Conservation (phyloP, 2,329 filamentous ascomycete genomes). For the Talaromyces sp. region DNA sequence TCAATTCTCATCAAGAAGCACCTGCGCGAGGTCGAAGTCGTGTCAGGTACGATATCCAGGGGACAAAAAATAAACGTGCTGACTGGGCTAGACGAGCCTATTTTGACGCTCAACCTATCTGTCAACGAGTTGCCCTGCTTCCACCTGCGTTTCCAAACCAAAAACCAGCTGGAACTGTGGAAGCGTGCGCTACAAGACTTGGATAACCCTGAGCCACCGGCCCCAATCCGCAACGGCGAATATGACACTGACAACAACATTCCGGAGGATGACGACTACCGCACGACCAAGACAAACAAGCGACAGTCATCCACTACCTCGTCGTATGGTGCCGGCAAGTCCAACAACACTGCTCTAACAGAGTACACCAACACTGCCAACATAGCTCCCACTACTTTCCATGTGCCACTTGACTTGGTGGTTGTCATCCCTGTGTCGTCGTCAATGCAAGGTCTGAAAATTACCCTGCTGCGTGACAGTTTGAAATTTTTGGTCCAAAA, state of each 20-base stretch:
- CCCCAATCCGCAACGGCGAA: constrained; percentile 59
- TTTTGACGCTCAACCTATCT: constrained; percentile 84
- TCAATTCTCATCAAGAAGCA: constrained; percentile 99
- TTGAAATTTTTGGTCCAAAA: constrained; percentile 86
- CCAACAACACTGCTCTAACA: constrained; percentile 79
- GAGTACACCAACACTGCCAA: constrained; percentile 75
- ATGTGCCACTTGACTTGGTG: constrained; percentile 91
- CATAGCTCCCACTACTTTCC: constrained; percentile 52
- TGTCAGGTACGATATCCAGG: constrained; percentile 33
- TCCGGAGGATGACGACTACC: constrained; percentile 82
- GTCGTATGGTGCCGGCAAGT: constrained; percentile 74
- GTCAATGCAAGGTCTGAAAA: constrained; percentile 99
- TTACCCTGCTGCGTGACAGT: constrained; percentile 85
- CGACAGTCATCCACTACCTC: constrained; percentile 79
- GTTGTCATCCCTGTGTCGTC: constrained; percentile 96
- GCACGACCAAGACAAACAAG: constrained; percentile 49
- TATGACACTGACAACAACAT: constrained; percentile 77
- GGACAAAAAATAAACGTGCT: background rate
- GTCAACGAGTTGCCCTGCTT: constrained; percentile 91
- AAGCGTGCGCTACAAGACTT: constrained; percentile 80
- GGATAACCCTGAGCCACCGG: constrained; percentile 58
- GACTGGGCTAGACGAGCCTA: constrained; percentile 59
- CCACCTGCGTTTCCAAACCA: constrained; percentile 81
- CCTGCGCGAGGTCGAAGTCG: constrained; percentile 77
- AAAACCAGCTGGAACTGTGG: constrained; percentile 78